These are phyloP conservation scores for Torrubiellomyces zombiae DNA, from an alignment of 2,329 filamentous ascomycete genomes.

Conservation along the genomic window DNA sequence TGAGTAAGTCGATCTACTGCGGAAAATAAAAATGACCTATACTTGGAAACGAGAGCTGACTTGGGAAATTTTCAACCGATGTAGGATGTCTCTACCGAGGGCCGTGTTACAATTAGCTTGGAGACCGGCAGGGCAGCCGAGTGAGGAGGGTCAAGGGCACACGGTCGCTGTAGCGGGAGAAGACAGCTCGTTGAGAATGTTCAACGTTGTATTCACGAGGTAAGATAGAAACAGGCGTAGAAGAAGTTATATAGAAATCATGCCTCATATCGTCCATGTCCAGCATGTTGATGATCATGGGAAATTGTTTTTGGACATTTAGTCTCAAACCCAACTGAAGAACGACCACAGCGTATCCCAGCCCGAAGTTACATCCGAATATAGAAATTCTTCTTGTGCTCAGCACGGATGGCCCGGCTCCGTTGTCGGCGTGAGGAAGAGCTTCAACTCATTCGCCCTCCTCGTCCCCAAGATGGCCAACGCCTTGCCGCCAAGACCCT, in stretches of 20 bases:
- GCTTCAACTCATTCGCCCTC: not conserved
- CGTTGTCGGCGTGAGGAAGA: slow-evolving; percentile 1
- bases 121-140: slow-evolving; percentile 32
- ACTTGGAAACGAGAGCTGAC: slow-evolving; percentile 5
- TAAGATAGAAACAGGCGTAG: slow-evolving; percentile 5
- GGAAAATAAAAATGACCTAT: not conserved
- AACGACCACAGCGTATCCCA: not conserved
- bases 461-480: slow-evolving; percentile 16
- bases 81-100: slow-evolving; percentile 34
- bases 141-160: slow-evolving; percentile 11
- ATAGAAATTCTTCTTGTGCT: slow-evolving; percentile 17
- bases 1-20: slow-evolving; percentile 21
- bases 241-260: slow-evolving; percentile 2
- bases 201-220: slow-evolving; percentile 13
- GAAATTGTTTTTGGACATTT: too few relatives aligned
- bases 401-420: slow-evolving; percentile 10
- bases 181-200: slow-evolving; percentile 41
- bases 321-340: too few relatives aligned
- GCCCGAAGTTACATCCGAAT: slow-evolving; percentile 11
- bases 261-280: too few relatives aligned
- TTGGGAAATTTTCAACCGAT: too few relatives aligned
- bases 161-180: slow-evolving; percentile 41
- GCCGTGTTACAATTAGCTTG: slow-evolving; percentile 52
- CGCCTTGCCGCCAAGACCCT: slow-evolving; percentile 17
- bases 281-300: too few relatives aligned